These are phyloP conservation scores for Solanum habrochaites DNA, from an alignment of 257 asterid genomes.

Conservation along the genomic window DNA sequence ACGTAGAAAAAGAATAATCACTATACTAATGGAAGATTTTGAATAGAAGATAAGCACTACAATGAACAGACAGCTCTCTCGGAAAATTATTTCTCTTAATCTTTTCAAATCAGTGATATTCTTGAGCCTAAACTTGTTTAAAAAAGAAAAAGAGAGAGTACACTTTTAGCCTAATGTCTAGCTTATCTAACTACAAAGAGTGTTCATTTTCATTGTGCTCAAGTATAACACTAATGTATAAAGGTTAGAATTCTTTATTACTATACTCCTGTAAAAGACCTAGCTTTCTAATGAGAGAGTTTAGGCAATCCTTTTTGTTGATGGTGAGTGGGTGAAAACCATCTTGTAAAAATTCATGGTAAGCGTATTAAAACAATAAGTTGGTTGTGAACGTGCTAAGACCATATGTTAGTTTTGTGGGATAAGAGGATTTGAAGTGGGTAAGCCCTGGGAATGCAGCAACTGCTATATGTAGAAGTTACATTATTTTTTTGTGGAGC, in stretches of 20 bases:
- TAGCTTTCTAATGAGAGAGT: background rate
- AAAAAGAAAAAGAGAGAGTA: background rate
- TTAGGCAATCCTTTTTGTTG: background rate
- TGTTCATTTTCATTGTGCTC: background rate
- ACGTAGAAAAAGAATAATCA: conserved; percentile 2
- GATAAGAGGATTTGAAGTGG: background rate
- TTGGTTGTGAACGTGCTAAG: background rate
- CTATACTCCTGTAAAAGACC: background rate
- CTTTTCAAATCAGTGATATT: background rate
- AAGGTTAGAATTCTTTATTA: background rate
- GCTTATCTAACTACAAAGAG: background rate
- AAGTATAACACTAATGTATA: background rate
- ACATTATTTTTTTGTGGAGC: background rate
- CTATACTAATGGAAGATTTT: background rate
- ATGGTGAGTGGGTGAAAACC: background rate
- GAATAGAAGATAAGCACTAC: background rate
- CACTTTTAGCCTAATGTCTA: background rate
- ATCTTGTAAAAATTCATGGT: background rate
- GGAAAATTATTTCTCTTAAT: background rate
- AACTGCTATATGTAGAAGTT: background rate
- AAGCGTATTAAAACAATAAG: background rate
- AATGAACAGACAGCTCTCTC: background rate
- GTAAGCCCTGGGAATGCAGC: background rate
- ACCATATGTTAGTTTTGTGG: background rate
- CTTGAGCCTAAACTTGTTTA: background rate